These are phyloP conservation scores for Cylindrodendrum hubeiense DNA, from an alignment of 2,329 filamentous ascomycete species.

Conservation along the genomic window DNA sequence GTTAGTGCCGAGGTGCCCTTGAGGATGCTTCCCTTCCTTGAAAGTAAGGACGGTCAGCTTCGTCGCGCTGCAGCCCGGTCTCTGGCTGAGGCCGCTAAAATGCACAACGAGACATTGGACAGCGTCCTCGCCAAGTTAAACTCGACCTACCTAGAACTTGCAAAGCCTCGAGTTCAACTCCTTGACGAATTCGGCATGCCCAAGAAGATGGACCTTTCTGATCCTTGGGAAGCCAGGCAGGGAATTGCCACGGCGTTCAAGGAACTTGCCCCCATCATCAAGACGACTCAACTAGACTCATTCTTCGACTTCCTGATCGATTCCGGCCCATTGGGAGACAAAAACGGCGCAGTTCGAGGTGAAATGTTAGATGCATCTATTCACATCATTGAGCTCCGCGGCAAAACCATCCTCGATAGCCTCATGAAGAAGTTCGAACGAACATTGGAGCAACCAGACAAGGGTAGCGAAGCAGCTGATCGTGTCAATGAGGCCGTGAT, in stretches of 20 bases:
- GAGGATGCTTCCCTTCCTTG: constrained; percentile 81
- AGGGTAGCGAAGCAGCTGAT: constrained; percentile 84
- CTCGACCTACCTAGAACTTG: constrained; percentile 79
- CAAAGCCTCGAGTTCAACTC: constrained; percentile 85
- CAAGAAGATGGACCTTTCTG: constrained; percentile 85
- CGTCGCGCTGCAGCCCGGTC: constrained; percentile 86
- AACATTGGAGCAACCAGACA: constrained; percentile 87
- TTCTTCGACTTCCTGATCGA: constrained; percentile 91
- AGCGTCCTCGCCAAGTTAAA: constrained; percentile 75
- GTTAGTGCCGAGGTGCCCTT: constrained; percentile 74
- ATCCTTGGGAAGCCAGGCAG: constrained; percentile 92
- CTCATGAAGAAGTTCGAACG: constrained; percentile 94
- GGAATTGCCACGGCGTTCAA: constrained; percentile 90
- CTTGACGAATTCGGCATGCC: constrained; percentile 96
- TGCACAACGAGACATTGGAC: constrained; percentile 70
- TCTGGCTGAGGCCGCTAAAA: constrained; percentile 78
- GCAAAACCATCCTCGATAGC: constrained; percentile 84
- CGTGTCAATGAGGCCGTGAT: constrained; percentile 97
- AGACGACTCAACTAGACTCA: constrained; percentile 75
- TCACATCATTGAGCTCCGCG: constrained; percentile 82
- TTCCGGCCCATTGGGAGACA: constrained; percentile 87
- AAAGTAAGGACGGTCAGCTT: constrained; percentile 83
- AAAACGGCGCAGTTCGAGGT: constrained; percentile 79
- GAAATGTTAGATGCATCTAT: constrained; percentile 95
- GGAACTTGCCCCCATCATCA: constrained; percentile 80